These are phyloP conservation scores for Fusarium nematophilum DNA, from an alignment of 2,329 filamentous ascomycete genomes.

Conservation along the genomic window DNA sequence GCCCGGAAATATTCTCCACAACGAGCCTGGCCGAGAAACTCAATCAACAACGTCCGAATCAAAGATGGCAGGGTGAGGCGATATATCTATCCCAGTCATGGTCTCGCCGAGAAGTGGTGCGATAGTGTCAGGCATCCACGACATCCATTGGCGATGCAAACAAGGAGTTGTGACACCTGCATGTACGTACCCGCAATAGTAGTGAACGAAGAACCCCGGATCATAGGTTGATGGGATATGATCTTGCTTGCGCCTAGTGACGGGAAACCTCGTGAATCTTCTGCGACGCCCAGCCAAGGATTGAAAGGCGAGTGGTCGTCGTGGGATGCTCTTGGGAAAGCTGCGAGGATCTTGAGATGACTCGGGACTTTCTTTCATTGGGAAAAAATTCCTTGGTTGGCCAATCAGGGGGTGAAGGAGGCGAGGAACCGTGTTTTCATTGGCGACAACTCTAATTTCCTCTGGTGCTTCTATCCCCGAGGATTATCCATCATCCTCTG, in stretches of 20 bases:
- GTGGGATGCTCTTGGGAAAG: no score
- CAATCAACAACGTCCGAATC: constrained; percentile 26
- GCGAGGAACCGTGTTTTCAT: background rate
- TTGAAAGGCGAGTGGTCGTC: constrained; percentile 8
- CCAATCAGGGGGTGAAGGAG: constrained; percentile 20
- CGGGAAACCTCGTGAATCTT: background rate
- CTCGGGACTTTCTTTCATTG: constrained; percentile 6
- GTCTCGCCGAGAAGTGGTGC: constrained; percentile 20
- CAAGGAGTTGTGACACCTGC: constrained; percentile 3
- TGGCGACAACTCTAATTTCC: background rate
- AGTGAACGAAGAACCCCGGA: constrained; percentile 3
- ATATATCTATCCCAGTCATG: constrained; percentile 20
- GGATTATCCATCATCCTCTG: constrained; percentile 29
- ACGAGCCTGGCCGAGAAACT: constrained; percentile 13
- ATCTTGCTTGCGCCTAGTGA: background rate
- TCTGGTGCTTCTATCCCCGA: constrained; percentile 19
- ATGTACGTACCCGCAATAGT: constrained; percentile 29
- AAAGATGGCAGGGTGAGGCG: background rate
- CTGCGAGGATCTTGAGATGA: no score
- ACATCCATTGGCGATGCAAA: constrained; percentile 22
- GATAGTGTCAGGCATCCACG: constrained; percentile 22
- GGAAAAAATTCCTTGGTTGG: constrained; percentile 18
- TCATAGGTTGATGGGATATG: background rate
- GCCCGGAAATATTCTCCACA: constrained; percentile 6
- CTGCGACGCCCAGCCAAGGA: background rate